Percentiles rank a stretch among this genome's conserved stretches.
Conservation (phyloP, 2,329 filamentous ascomycete species). For the Fusarium sp. region DNA sequence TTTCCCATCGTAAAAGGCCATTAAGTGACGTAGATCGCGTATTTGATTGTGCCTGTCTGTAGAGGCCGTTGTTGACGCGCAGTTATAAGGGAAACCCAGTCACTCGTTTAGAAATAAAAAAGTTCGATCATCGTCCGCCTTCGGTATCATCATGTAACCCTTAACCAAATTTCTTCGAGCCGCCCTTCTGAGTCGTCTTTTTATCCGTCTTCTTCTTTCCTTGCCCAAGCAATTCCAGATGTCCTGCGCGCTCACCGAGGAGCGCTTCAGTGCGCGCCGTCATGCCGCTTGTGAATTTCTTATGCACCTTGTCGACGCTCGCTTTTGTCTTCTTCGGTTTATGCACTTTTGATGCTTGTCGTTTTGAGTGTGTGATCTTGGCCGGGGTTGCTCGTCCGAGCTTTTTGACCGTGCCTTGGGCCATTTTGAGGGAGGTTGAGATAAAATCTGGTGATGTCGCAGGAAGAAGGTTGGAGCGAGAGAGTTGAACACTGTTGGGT, state of each 20-base stretch:
- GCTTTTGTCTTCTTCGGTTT: constrained; percentile 58
- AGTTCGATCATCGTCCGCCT: constrained; percentile 7
- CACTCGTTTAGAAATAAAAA: neutral
- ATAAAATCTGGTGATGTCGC: neutral
- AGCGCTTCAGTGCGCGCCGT: constrained; percentile 63
- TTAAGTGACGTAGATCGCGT: neutral
- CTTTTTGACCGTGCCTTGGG: constrained; percentile 63
- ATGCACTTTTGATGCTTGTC: constrained; percentile 54
- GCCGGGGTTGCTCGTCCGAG: constrained; percentile 51
- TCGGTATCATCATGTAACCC: neutral
- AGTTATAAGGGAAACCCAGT: neutral
- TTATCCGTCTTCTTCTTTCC: constrained; percentile 60
- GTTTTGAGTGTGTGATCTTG: constrained; percentile 53
- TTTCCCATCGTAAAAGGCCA: neutral
- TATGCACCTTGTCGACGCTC: constrained; percentile 61
- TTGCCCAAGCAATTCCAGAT: constrained; percentile 67
- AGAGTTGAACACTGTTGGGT: constrained; percentile 1
- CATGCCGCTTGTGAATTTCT: constrained; percentile 64
- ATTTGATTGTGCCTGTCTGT: neutral
- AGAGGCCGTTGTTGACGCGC: neutral
- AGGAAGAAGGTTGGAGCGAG: constrained; percentile 46
- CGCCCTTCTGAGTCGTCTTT: constrained; percentile 55
- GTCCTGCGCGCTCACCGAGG: constrained; percentile 66
- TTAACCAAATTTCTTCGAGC: constrained; percentile 65
- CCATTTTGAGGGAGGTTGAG: constrained; percentile 51